Percentiles rank a stretch among this genome's conserved stretches.
phyloP scores from a whole-genome alignment of 2,329 filamentous ascomycete species.

The Aspergillus fructus region DNA sequence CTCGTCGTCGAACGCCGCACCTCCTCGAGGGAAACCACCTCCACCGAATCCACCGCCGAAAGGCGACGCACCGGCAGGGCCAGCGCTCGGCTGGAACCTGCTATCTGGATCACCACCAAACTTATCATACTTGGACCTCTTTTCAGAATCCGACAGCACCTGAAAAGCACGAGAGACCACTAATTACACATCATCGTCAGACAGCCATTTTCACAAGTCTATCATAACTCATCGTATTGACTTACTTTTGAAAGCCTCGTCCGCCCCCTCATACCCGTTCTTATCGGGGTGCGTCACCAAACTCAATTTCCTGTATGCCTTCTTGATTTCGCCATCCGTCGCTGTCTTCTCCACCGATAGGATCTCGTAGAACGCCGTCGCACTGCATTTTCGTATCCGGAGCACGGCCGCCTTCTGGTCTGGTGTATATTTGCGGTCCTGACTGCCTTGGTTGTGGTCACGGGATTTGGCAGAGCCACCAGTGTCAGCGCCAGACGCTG shows the following conservation, averaged over 20 bases:
- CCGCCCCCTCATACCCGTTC: conserved; percentile 91
- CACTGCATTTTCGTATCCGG: conserved; percentile 77
- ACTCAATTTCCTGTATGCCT: conserved; percentile 93
- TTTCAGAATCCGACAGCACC: conserved; percentile 87
- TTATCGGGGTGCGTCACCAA: conserved; percentile 97
- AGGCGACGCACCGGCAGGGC: conserved; percentile 41
- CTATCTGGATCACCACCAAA: conserved; percentile 92
- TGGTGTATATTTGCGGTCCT: conserved; percentile 67
- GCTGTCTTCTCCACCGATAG: conserved; percentile 68
- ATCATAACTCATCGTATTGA: conserved; percentile 13
- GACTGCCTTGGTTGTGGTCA: conserved; percentile 52
- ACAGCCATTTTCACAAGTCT: conserved; percentile 35
- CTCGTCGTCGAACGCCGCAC: conserved; percentile 79
- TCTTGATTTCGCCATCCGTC: conserved; percentile 87
- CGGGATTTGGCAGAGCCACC: conserved; percentile 45
- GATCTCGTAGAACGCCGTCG: conserved; percentile 95
- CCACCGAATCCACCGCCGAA: conserved; percentile 47
- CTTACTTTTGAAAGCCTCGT: conserved; percentile 93
- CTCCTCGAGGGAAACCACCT: conserved; percentile 53
- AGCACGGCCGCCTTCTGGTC: conserved; percentile 92
- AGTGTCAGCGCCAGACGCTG: conserved; percentile 47
- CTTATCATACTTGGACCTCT: conserved; percentile 82
- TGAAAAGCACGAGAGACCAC: conserved; percentile 93
- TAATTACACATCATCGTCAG: conserved; percentile 39
- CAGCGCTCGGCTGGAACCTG: conserved; percentile 64